These are phyloP conservation scores for Raffaelea ambrosiae DNA, from an alignment of 2,329 filamentous ascomycete species.

Conservation along the genomic window DNA sequence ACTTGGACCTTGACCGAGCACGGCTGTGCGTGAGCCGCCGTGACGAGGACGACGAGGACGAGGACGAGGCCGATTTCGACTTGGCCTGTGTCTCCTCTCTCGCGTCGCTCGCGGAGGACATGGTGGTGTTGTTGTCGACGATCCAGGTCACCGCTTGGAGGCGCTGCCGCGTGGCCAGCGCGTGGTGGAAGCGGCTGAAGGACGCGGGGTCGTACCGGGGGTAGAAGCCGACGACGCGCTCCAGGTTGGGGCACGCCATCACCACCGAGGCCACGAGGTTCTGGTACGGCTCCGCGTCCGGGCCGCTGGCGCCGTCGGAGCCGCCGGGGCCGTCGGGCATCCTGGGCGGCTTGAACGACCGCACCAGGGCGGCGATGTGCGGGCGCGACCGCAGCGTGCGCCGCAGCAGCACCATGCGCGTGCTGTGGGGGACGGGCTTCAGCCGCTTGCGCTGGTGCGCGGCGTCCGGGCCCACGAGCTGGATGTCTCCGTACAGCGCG, in stretches of 20 bases:
- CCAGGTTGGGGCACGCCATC: slow-evolving; percentile 58
- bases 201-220: slow-evolving; percentile 42
- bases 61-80: too few species aligned
- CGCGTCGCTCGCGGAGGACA: too few species aligned
- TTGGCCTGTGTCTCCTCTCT: too few species aligned
- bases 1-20: background rate
- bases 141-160: slow-evolving; percentile 54
- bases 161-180: slow-evolving; percentile 46
- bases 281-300: slow-evolving; percentile 38
- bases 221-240: slow-evolving; percentile 47
- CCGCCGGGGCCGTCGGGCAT: slow-evolving; percentile 23
- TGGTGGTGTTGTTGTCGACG: slow-evolving; percentile 34
- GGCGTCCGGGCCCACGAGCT: slow-evolving; percentile 47
- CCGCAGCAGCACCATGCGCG: slow-evolving; percentile 47
- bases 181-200: slow-evolving; percentile 49
- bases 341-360: slow-evolving; percentile 42
- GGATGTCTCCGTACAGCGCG: slow-evolving; percentile 50
- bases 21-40: too few species aligned
- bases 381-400: slow-evolving; percentile 47
- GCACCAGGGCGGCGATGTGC: slow-evolving; percentile 46
- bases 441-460: slow-evolving; percentile 46
- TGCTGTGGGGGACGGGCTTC: slow-evolving; percentile 38
- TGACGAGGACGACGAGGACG: too few species aligned
- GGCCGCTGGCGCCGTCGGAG: slow-evolving; percentile 11
- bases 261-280: slow-evolving; percentile 51